A percentile compares a stretch with the other conserved stretches of the same genome.
Evolutionary conservation across 352 stramenopile species (phyloP).

Genomic region (Phytophthora pseudosyringae): DNA sequence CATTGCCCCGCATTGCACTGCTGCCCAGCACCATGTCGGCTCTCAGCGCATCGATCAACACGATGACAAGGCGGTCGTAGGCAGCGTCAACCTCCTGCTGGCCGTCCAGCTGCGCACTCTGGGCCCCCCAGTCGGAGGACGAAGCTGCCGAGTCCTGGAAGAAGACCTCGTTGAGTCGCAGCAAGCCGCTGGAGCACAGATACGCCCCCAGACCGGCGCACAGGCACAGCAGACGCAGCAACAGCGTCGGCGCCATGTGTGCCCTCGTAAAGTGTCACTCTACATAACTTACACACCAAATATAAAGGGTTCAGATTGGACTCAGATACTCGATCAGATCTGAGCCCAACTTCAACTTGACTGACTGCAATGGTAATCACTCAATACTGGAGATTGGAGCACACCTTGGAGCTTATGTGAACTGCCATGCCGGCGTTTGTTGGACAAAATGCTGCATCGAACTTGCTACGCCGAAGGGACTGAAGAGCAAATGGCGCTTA

Average conservation of each 20-base stretch:
- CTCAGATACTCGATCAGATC: slow-evolving; percentile 14
- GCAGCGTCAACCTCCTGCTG: slow-evolving; percentile 17
- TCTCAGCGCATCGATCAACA: slow-evolving; percentile 87
- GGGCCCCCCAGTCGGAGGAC: slow-evolving; percentile 5
- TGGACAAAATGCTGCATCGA: not conserved
- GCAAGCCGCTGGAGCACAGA: slow-evolving; percentile 58
- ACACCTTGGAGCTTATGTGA: too few species aligned
- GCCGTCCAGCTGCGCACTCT: not conserved
- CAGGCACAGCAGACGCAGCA: slow-evolving; percentile 44
- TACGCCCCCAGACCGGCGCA: slow-evolving; percentile 51
- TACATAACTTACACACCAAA: slow-evolving; percentile 20
- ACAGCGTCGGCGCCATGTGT: slow-evolving; percentile 23
- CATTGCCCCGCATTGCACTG: slow-evolving; percentile 45
- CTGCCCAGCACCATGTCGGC: slow-evolving; percentile 89
- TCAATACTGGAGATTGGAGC: too few species aligned
- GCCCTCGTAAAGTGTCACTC: not conserved
- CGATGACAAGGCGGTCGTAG: slow-evolving; percentile 85
- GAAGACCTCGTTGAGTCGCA: slow-evolving; percentile 67
- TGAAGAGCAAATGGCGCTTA: slow-evolving; percentile 25
- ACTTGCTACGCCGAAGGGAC: not conserved
- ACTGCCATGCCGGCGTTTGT: too few species aligned
- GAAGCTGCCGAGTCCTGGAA: slow-evolving; percentile 25
- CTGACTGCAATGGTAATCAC: too few species aligned
- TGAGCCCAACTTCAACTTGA: slow-evolving; percentile 23
- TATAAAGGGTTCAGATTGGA: not conserved